Conservation (phyloP, 1,284 basidiomycete species). For the Abortiporus biennis region DNA sequence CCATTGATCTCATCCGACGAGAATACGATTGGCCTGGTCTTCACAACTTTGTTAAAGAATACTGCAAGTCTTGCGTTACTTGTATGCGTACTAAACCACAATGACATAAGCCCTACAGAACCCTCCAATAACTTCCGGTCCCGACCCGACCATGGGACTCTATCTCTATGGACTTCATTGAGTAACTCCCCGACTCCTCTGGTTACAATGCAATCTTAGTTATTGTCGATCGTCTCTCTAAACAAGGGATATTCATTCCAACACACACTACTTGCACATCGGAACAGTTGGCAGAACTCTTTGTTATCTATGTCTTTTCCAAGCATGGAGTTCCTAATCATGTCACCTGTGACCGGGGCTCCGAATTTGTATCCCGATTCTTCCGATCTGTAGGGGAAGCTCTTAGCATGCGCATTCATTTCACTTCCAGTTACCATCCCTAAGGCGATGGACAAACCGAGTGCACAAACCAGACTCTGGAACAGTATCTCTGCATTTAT, state of each 20-base stretch:
- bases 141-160: slow-evolving; percentile 9
- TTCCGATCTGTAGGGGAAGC: slow-evolving; percentile 17
- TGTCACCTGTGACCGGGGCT: slow-evolving; percentile 25
- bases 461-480: slow-evolving; percentile 28
- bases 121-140: slow-evolving; percentile 10
- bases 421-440: slow-evolving; percentile 24
- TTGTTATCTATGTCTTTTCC: slow-evolving; percentile 23
- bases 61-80: slow-evolving; percentile 10
- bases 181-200: slow-evolving; percentile 2
- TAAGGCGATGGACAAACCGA: slow-evolving; percentile 36
- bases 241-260: slow-evolving; percentile 15
- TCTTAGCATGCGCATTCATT: slow-evolving; percentile 8
- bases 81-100: slow-evolving; percentile 7
- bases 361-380: slow-evolving; percentile 23
- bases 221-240: slow-evolving; percentile 7
- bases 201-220: slow-evolving; percentile 10
- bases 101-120: slow-evolving; percentile 8
- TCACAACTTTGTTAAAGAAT: slow-evolving; percentile 6
- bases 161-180: slow-evolving; percentile 14
- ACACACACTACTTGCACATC: slow-evolving; percentile 24
- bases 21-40: slow-evolving; percentile 12
- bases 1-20: slow-evolving; percentile 8
- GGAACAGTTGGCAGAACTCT: slow-evolving; percentile 24
- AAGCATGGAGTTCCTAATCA: slow-evolving; percentile 22
- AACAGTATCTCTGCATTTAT: slow-evolving; percentile 25